These are phyloP conservation scores for Daldinia decipiens DNA, from an alignment of 495 filamentous ascomycete genomes.

Conservation along the genomic window DNA sequence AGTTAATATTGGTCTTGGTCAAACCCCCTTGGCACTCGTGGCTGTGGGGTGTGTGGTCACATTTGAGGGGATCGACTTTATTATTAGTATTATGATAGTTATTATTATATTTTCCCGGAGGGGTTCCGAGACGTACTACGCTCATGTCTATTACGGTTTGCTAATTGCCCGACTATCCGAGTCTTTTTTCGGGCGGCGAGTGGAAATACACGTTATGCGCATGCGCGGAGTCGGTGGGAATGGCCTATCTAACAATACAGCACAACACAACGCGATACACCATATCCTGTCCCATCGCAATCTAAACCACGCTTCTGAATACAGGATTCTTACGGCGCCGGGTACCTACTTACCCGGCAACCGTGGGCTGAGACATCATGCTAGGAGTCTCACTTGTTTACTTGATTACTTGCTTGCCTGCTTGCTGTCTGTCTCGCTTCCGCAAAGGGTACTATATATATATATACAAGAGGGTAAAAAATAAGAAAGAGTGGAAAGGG, in stretches of 20 bases:
- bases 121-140: neutral
- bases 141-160: neutral
- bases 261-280: neutral
- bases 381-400: neutral
- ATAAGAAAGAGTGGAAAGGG: no score
- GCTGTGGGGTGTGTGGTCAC: neutral
- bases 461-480: no score
- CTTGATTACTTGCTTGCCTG: neutral
- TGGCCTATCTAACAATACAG: neutral
- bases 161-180: neutral
- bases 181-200: neutral
- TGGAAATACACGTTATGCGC: neutral
- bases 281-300: neutral
- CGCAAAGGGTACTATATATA: neutral
- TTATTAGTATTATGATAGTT: neutral
- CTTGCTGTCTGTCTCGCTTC: neutral
- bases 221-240: neutral
- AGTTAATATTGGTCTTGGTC: neutral
- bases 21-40: neutral
- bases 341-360: neutral
- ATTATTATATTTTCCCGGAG: neutral
- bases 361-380: slow-evolving; percentile 8
- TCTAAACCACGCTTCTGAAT: neutral
- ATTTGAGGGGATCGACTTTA: neutral
- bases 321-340: neutral